Evolutionary conservation across 2,329 filamentous ascomycete genomes (phyloP).

Genomic region (Meredithiella fracta): DNA sequence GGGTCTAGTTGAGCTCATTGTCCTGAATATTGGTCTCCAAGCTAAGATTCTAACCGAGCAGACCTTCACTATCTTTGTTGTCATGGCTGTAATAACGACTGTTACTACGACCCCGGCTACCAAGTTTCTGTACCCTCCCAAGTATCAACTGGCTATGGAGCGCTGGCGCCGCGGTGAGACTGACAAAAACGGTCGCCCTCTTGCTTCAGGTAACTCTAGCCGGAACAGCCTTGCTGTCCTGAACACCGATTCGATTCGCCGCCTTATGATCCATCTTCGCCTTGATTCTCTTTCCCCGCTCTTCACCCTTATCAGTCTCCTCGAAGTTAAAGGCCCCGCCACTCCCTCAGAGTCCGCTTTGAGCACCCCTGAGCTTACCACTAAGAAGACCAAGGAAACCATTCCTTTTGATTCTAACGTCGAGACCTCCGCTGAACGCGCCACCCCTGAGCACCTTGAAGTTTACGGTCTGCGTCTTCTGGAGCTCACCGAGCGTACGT

Average conservation of each 20-base stretch:
- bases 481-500: constrained; percentile 80
- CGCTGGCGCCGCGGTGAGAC: constrained; percentile 65
- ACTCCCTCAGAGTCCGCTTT: constrained; percentile 14
- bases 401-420: not conserved
- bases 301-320: constrained; percentile 65
- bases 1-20: constrained; percentile 83
- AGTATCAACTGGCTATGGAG: constrained; percentile 36
- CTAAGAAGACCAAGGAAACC: constrained; percentile 14
- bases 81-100: constrained; percentile 73
- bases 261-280: constrained; percentile 64
- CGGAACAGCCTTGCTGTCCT: constrained; percentile 11
- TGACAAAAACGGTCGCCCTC: constrained; percentile 50
- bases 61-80: constrained; percentile 86
- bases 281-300: constrained; percentile 70
- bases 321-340: constrained; percentile 27
- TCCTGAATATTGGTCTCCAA: constrained; percentile 68
- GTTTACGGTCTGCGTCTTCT: constrained; percentile 75
- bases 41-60: constrained; percentile 63
- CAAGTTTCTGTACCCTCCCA: constrained; percentile 53
- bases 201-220: constrained; percentile 20
- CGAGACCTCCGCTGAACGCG: constrained; percentile 7
- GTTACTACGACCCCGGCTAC: constrained; percentile 69
- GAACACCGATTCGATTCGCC: constrained; percentile 29
- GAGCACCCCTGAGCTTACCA: constrained; percentile 14
- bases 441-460: constrained; percentile 35